Percentiles rank a stretch among this genome's conserved stretches.
Evolutionary conservation across 805 yeast genomes (phyloP).

Genomic region (Brettanomyces anomalus): DNA sequence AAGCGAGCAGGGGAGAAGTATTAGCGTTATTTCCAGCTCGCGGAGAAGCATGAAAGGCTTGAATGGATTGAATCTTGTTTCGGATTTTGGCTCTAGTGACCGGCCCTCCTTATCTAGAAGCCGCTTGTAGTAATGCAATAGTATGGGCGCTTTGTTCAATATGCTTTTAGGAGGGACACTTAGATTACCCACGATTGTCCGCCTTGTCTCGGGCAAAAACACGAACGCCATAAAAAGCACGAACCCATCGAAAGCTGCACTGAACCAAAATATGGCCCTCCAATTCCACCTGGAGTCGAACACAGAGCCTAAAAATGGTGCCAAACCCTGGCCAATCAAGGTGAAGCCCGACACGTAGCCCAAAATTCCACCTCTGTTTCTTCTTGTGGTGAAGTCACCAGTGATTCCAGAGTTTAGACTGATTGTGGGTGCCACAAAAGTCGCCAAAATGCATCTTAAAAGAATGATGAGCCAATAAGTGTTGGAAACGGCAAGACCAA

Average conservation of each 20-base stretch:
- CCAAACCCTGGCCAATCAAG: constrained; percentile 67
- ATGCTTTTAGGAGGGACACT: constrained; percentile 41
- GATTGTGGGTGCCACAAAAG: constrained; percentile 68
- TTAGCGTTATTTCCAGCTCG: neutral
- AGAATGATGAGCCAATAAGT: constrained; percentile 55
- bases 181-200: constrained; percentile 70
- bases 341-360: constrained; percentile 60
- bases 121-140: constrained; percentile 23
- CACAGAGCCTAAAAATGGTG: constrained; percentile 59
- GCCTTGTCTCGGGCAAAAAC: constrained; percentile 65
- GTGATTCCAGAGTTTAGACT: constrained; percentile 62
- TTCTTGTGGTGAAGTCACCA: constrained; percentile 62
- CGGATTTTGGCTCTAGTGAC: constrained; percentile 15
- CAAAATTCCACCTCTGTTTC: constrained; percentile 60
- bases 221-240: constrained; percentile 27
- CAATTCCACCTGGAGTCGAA: constrained; percentile 51
- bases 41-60: constrained; percentile 6
- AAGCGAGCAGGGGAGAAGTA: constrained; percentile 14
- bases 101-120: constrained; percentile 22
- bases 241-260: constrained; percentile 53
- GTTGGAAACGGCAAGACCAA: constrained; percentile 55
- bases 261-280: constrained; percentile 74
- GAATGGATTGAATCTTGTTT: constrained; percentile 18
- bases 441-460: constrained; percentile 67
- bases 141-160: constrained; percentile 38